phyloP scores from a whole-genome alignment of 352 stramenopile species.

The Elongisporangium prolatum region DNA sequence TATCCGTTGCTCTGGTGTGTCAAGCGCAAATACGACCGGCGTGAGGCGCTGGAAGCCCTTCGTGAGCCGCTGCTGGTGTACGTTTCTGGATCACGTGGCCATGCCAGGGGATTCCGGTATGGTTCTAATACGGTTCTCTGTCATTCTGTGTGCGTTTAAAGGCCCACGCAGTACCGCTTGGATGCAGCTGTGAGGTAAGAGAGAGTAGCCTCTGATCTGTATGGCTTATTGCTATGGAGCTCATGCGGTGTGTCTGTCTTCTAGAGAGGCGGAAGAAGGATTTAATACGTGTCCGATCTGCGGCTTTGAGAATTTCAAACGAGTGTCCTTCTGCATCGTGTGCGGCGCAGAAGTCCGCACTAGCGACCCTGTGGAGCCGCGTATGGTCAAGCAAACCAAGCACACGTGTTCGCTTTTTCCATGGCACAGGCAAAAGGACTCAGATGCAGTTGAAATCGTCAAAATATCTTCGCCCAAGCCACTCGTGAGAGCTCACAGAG shows the following conservation, averaged over 20 bases:
- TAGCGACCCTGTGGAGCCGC: background rate
- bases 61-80: conserved; percentile 22
- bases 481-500: background rate
- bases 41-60: conserved; percentile 13
- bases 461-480: background rate
- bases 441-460: background rate
- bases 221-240: background rate
- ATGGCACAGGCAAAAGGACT: background rate
- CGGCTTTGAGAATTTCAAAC: conserved; percentile 41
- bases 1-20: conserved; percentile 10
- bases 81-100: background rate
- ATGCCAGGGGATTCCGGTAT: background rate
- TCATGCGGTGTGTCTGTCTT: background rate
- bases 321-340: conserved; percentile 30
- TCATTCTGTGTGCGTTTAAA: conserved; percentile 2
- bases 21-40: conserved; percentile 10
- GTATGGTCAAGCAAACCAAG: background rate
- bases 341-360: conserved; percentile 13
- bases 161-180: conserved; percentile 20
- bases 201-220: background rate
- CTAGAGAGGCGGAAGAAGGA: conserved; percentile 31
- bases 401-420: background rate
- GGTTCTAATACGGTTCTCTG: background rate
- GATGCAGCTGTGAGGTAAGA: conserved; percentile 22
- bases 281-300: conserved; percentile 30